These are phyloP conservation scores for Fomitopsis palustris DNA, from an alignment of 1,284 basidiomycete genomes.

Conservation along the genomic window DNA sequence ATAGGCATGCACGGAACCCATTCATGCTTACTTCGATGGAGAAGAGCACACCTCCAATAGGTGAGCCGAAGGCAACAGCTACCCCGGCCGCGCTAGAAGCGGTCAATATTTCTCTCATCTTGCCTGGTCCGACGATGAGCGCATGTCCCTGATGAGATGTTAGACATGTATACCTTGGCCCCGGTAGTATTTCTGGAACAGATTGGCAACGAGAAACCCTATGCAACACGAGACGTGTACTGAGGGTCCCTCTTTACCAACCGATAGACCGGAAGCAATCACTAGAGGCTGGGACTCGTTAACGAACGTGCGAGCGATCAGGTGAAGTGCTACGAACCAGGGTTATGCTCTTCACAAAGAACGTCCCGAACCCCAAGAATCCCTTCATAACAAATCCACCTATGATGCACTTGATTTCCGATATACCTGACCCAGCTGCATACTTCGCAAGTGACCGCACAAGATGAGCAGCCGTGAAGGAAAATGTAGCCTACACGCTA, in stretches of 20 bases:
- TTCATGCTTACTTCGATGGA: constrained; percentile 63
- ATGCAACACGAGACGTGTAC: constrained; percentile 97
- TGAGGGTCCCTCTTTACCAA: constrained; percentile 98
- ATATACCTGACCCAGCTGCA: constrained; percentile 97
- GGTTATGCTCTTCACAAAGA: constrained; percentile 89
- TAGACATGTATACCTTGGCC: constrained; percentile 68
- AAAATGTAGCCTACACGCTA: constrained; percentile 60
- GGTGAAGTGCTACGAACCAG: constrained; percentile 53
- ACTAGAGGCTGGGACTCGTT: constrained; percentile 73
- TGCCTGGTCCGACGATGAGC: constrained; percentile 51
- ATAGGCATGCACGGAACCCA: too few relatives aligned
- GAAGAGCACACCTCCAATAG: constrained; percentile 97
- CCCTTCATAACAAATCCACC: constrained; percentile 97
- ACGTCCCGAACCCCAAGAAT: constrained; percentile 86
- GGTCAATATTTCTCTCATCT: constrained; percentile 94
- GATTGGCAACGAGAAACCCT: constrained; percentile 81
- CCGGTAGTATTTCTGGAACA: constrained; percentile 80
- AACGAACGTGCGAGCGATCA: neutral
- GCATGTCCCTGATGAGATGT: neutral
- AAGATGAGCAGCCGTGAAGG: constrained; percentile 84
- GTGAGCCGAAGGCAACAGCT: constrained; percentile 88
- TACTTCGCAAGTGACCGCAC: constrained; percentile 90
- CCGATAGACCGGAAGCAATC: constrained; percentile 96
- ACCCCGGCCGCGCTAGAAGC: constrained; percentile 97
- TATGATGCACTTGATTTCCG: constrained; percentile 98